Base-by-base conservation (phyloP, 768 basidiomycete species). In the Rhodotorula graminis region DNA sequence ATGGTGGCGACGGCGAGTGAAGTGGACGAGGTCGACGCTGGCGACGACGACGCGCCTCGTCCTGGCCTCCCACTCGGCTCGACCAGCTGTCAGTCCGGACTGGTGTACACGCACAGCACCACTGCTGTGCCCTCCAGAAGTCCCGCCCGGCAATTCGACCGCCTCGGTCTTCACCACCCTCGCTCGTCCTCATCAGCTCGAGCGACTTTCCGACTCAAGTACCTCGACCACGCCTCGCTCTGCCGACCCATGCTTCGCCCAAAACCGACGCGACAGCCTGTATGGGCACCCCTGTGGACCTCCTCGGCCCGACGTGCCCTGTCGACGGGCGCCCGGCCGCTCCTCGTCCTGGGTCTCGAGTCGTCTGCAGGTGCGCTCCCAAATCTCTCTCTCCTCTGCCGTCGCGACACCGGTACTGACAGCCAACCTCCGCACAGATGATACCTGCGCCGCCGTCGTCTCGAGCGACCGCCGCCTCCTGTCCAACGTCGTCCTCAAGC, bases 401-500 rank as follows among this genome's bases (percentile, higher is more conserved):
- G 2, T 2, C 8, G 14, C 7, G 1, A 7, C 29, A n/a, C n/a
- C n/a, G n/a, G n/a, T n/a, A n/a, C n/a, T n/a, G n/a, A n/a, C n/a
- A n/a, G n/a, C n/a, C n/a, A n/a, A n/a, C n/a, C n/a, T n/a, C 25
- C 29, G 25, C n/a, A 23, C 75, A 61, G 95, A 99, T 80, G 96
- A 98, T 79, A 91, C 93, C 2, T 95, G 93, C 77, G 92, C 89
- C 25, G 90, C 94, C 1, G 84, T 98, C 62, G 89, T 99, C 49
- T 85, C 86, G 29, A 90, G 89, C 2, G 82, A 85, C 15, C 85
- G 78, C 84, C 62, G 76, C 53, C 81, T 98, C 53, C 86, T 90
- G 65, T 88, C 92, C 5, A 95, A 93, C 80, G 86, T 97, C 10
- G 89, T 98, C 71, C 82, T 91, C 52, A 91, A 90, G 79, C 94